Evolutionary conservation across 306 rosid species (phyloP), one percentile per base, ranked within the genome.

Genomic region (Mimosa pudica): DNA sequence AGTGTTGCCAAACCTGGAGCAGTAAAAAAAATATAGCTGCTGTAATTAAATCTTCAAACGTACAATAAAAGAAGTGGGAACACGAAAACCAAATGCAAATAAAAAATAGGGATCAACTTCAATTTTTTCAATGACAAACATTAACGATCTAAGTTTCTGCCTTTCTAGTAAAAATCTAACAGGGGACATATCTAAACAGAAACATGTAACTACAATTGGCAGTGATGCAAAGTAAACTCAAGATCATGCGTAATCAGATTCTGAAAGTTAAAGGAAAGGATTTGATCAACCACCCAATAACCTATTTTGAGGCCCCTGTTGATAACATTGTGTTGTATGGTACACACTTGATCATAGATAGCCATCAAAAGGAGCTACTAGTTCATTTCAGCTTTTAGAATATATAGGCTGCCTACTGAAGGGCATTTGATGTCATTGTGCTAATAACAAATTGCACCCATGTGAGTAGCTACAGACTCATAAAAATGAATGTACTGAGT

Each of bases 1-100:
- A 14, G 99, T 93, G 87, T 96, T 96, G 51, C 99, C 99, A 87
- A 96, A 93, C 99, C 99, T 96, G 82, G 60, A 69, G 75, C 79
- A 70, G 70, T 32, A 44, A 80, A 41, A 41, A 70, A 70, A 20
- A 60, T 42, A n/a, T 41, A 57, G 74, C 45, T 45, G 3, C 51
- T 13, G 35, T 70, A 14, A 73, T 18, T 51, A 48, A 66, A 67
- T 71, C 64, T 32, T 70, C 73, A 65, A 51, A 41, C 68, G 6
- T 41, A 45, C 35, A 48, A 41, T 42, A 32, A 58, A 76, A 6
- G 35, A 49, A 41, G 74, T 24, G 33, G n/a, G 18, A 70, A 16
- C 44, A 60, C 70, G 73, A 10, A 47, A 41, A 38, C 64, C 33
- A 6, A 47, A 44, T 3, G 71, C 44, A 46, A 10, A n/a, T 0